These are phyloP conservation scores for Stemphylium lycopersici DNA, from an alignment of 2,329 filamentous ascomycete species.

Conservation along the genomic window DNA sequence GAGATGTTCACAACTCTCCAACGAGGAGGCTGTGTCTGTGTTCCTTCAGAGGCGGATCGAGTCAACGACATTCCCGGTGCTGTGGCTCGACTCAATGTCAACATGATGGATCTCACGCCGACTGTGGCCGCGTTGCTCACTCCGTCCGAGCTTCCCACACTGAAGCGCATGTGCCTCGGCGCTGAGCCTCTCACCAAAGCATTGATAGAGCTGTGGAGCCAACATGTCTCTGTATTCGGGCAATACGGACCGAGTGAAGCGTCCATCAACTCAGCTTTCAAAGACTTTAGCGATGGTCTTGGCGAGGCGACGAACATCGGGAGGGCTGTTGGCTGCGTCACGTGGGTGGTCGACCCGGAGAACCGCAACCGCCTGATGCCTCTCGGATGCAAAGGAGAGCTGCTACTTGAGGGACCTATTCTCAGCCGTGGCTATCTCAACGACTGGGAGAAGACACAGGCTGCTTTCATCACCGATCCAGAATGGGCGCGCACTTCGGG, in stretches of 20 bases:
- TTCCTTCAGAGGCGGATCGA: slow-evolving; percentile 61
- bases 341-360: slow-evolving; percentile 43
- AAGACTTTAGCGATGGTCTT: slow-evolving; percentile 34
- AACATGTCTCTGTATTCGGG: slow-evolving; percentile 30
- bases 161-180: slow-evolving; percentile 53
- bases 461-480: slow-evolving; percentile 38
- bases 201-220: slow-evolving; percentile 37
- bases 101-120: slow-evolving; percentile 61
- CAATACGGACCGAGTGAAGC: slow-evolving; percentile 45
- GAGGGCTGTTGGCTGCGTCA: slow-evolving; percentile 35
- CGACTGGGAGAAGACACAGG: slow-evolving; percentile 35
- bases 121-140: slow-evolving; percentile 60
- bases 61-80: slow-evolving; percentile 59
- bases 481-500: slow-evolving; percentile 34
- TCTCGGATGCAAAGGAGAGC: slow-evolving; percentile 43
- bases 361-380: slow-evolving; percentile 41
- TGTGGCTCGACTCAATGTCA: slow-evolving; percentile 34
- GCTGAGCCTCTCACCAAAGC: slow-evolving; percentile 52
- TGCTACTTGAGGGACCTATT: slow-evolving; percentile 45
- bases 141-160: slow-evolving; percentile 52
- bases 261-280: slow-evolving; percentile 41
- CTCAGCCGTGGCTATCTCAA: slow-evolving; percentile 46
- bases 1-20: slow-evolving; percentile 63
- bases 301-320: slow-evolving; percentile 45
- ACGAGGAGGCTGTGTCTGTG: slow-evolving; percentile 59